Conservation (phyloP, 2,329 filamentous ascomycete species). For the Aspergillus calidoustus region DNA sequence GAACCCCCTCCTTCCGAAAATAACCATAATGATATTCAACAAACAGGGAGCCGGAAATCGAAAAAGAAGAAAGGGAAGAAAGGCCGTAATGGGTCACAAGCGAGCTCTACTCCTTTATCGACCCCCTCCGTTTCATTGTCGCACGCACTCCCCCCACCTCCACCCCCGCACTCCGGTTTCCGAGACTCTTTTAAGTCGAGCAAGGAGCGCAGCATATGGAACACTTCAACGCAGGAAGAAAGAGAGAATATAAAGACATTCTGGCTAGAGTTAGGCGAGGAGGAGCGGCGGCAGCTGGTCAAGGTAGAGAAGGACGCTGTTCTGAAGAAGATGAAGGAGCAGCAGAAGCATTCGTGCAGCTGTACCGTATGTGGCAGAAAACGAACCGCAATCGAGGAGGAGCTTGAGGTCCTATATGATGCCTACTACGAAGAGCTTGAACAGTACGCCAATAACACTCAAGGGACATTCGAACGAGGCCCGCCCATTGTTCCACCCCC, state of each 20-base stretch:
- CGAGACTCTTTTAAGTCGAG: constrained; percentile 54
- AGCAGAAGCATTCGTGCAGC: constrained; percentile 98
- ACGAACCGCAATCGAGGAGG: constrained; percentile 95
- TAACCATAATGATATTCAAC: constrained; percentile 27
- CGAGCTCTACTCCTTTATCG: constrained; percentile 44
- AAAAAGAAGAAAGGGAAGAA: constrained; percentile 50
- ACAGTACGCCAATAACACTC: constrained; percentile 88
- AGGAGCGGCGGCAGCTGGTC: constrained; percentile 91
- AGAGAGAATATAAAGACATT: constrained; percentile 97
- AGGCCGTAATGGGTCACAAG: constrained; percentile 39
- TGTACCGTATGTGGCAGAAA: constrained; percentile 97
- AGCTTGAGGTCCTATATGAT: constrained; percentile 95
- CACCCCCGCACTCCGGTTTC: constrained; percentile 48
- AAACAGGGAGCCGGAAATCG: constrained; percentile 37
- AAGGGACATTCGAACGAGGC: constrained; percentile 63
- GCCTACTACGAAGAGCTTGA: constrained; percentile 98
- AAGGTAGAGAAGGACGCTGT: constrained; percentile 99
- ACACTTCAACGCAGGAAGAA: constrained; percentile 91
- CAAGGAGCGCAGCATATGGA: constrained; percentile 88
- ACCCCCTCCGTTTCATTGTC: constrained; percentile 50
- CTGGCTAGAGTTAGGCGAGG: constrained; percentile 92
- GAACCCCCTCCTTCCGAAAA: constrained; percentile 28
- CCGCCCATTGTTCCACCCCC: constrained; percentile 71
- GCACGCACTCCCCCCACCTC: constrained; percentile 48
- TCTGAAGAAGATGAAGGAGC: constrained; percentile 98